phyloP scores from a whole-genome alignment of 768 basidiomycete genomes.

The Trametopsis cervina region DNA sequence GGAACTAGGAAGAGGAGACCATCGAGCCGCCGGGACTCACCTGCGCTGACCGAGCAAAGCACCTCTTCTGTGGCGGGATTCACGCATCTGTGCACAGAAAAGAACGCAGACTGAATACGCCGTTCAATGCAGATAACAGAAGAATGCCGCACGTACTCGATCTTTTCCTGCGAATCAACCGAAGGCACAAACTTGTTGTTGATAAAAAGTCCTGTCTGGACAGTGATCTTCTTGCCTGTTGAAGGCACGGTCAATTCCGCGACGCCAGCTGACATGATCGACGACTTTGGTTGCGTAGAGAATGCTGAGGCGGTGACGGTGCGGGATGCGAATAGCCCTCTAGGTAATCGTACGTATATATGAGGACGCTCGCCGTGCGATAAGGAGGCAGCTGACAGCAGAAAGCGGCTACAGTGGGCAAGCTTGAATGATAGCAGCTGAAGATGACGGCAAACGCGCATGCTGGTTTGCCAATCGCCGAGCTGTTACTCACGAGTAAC shows the following conservation, averaged over 20 bases:
- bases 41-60: slow-evolving; percentile 60
- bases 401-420: too few species aligned
- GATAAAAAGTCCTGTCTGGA: slow-evolving; percentile 86
- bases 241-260: slow-evolving; percentile 21
- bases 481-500: too few species aligned
- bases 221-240: slow-evolving; percentile 34
- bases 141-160: slow-evolving; percentile 42
- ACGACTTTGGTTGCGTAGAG: not conserved
- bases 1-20: not conserved
- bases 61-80: slow-evolving; percentile 79
- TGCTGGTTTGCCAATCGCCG: too few species aligned
- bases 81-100: slow-evolving; percentile 42
- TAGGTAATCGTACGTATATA: too few species aligned
- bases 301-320: not conserved
- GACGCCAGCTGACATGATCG: slow-evolving; percentile 17
- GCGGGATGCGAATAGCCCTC: not conserved
- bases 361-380: too few species aligned
- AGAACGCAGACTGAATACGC: not conserved
- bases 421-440: too few species aligned
- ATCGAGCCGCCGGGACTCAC: slow-evolving; percentile 12
- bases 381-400: too few species aligned
- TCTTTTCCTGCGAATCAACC: slow-evolving; percentile 54
- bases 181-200: slow-evolving; percentile 86
- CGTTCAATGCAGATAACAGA: slow-evolving; percentile 10
- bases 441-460: too few species aligned